Percentiles rank a stretch among this genome's conserved stretches.
These are phyloP conservation scores for Trichoderma brevicompactum DNA, from an alignment of 2,329 filamentous ascomycete species.

Conservation along the genomic window DNA sequence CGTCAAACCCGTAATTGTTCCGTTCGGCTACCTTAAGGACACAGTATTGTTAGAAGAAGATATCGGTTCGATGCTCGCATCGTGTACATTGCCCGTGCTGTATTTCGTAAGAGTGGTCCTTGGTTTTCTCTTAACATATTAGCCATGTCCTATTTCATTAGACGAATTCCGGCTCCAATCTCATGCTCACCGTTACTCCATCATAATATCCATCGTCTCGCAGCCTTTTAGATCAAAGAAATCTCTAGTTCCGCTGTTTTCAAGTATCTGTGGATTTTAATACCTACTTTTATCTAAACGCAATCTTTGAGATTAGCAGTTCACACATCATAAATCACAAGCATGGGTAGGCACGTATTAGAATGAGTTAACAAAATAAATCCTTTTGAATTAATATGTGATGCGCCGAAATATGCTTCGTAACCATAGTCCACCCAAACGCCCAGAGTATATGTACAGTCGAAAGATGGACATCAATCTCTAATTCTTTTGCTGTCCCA, in stretches of 20 bases:
- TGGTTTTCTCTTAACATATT: not conserved
- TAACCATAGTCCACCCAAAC: slow-evolving; percentile 20
- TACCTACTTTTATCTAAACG: not conserved
- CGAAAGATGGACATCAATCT: slow-evolving; percentile 14
- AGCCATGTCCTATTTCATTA: not conserved
- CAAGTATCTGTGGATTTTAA: not conserved
- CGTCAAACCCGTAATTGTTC: not conserved
- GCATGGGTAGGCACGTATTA: not conserved
- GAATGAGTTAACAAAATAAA: slow-evolving; percentile 8
- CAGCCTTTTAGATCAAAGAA: not conserved
- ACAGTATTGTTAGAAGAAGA: not conserved
- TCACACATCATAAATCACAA: not conserved
- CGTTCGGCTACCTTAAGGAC: not conserved
- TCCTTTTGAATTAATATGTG: slow-evolving; percentile 14
- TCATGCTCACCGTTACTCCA: not conserved
- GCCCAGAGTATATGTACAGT: slow-evolving; percentile 22
- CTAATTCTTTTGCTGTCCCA: slow-evolving; percentile 12
- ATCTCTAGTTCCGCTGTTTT: too few relatives aligned
- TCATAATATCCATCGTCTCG: not conserved
- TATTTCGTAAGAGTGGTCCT: not conserved
- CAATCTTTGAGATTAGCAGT: not conserved
- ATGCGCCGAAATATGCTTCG: slow-evolving; percentile 24
- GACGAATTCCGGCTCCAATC: too few relatives aligned
- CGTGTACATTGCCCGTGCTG: not conserved
- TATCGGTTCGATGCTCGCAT: not conserved